Percentiles rank a stretch among this genome's conserved stretches.
phyloP scores from a whole-genome alignment of 2,329 filamentous ascomycete species.

The Fusarium sp. region DNA sequence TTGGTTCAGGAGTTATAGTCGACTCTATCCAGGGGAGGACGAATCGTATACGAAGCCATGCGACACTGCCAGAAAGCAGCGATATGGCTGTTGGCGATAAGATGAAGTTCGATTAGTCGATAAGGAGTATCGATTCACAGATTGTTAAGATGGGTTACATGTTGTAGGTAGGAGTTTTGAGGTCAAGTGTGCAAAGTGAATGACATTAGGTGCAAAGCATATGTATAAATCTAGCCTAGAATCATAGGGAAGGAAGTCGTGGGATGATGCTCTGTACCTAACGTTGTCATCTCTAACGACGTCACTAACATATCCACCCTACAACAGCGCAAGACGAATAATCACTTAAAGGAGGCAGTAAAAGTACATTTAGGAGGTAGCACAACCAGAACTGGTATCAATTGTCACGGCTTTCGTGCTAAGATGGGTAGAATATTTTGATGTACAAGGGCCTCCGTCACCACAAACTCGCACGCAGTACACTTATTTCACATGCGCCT shows the following conservation, averaged over 20 bases:
- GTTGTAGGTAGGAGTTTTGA: slow-evolving; percentile 5
- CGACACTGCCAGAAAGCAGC: slow-evolving; percentile 23
- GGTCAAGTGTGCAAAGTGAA: background rate
- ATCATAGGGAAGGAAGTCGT: slow-evolving; percentile 11
- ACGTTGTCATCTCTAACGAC: slow-evolving; percentile 23
- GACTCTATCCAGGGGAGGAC: slow-evolving; percentile 9
- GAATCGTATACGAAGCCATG: slow-evolving; percentile 8
- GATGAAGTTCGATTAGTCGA: slow-evolving; percentile 16
- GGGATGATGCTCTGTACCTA: slow-evolving; percentile 12
- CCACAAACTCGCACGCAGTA: slow-evolving; percentile 61
- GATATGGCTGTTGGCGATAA: background rate
- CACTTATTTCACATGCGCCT: slow-evolving; percentile 82
- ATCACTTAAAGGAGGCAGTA: slow-evolving; percentile 32
- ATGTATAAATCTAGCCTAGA: slow-evolving; percentile 2
- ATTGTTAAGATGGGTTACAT: slow-evolving; percentile 15
- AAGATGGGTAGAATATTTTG: slow-evolving; percentile 50
- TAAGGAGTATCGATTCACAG: slow-evolving; percentile 18
- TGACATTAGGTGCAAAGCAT: background rate
- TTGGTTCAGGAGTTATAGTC: slow-evolving; percentile 11
- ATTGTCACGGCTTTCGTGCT: slow-evolving; percentile 52
- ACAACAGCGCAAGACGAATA: slow-evolving; percentile 20
- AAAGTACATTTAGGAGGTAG: slow-evolving; percentile 37
- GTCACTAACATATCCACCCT: slow-evolving; percentile 1
- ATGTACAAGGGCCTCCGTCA: slow-evolving; percentile 57
- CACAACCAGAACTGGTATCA: slow-evolving; percentile 51